Evolutionary conservation across 2,329 filamentous ascomycete genomes (phyloP), one percentile per base, ranked within the genome.

Genomic region (Fusarium coffeatum): DNA sequence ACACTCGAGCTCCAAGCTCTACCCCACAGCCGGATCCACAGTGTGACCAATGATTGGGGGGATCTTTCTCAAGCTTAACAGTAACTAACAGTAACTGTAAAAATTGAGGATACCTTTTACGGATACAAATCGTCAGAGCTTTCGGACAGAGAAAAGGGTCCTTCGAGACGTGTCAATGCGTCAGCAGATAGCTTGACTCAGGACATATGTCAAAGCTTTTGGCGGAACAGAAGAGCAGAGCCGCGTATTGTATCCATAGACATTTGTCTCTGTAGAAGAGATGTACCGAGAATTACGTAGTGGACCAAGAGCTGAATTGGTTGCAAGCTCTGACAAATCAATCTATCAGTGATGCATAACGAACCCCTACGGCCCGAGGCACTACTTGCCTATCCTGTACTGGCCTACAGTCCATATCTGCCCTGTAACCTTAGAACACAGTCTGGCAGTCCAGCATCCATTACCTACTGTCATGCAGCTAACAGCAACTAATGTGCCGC

Each of bases 1-100:
- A 30, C 28, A 30, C 28, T 37, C 34, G 6, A 12, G 28, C 64
- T 55, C 56, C 51, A 61, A 74, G 68, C 60, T 60, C 34, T 71
- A 74, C 73, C 73, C 73, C 73, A 74, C 72, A 75, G 55, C 54
- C 59, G 53, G 40, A 45, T 66, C 70, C 68, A 65, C 62, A 59
- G 59, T n/a, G 55, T 69, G 68, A 60, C 71, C 74, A 72, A 76
- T 75, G 43, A 65, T 40, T 51, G n/a, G 48, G 25, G 49, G 57
- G 67, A 64, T 56, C 62, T 41, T 55, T 47, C 46, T 34, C 61
- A 66, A 68, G 66, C 66, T 48, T 46, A 50, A 67, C 45, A 63
- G 50, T 41, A 66, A 23, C 28, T n/a, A 37, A 37, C 22, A 9
- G 15, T 23, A 32, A 13, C 28, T 15, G 10, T 20, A 18, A 51